Evolutionary conservation across 352 stramenopile genomes (phyloP), one percentile per base, ranked within the genome.

Genomic region (Pythium rhizo-oryzae): DNA sequence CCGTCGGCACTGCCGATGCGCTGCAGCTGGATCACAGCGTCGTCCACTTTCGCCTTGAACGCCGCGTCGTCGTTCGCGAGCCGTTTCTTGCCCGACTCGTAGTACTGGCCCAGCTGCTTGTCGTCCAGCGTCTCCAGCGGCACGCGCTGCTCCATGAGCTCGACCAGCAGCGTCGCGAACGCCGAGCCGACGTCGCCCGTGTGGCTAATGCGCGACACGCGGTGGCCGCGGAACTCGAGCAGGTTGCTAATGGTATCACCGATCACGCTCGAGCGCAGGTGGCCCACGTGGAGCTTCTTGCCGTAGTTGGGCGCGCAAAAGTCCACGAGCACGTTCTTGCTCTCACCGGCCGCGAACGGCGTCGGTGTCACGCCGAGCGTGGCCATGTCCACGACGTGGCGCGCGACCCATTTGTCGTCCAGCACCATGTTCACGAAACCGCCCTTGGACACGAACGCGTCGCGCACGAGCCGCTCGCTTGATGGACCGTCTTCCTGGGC

Each of bases 281-380:
- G 87, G 12, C 85, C 87, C 18, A 96, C 87, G 54, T 96, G 87
- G 24, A 96, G 72, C 65, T 92, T 92, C 75, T 94, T 96, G 71
- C 87, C 87, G 44, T 93, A 86, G 59, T 96, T 96, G 3, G 87
- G 87, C 8, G 85, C 84, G 33, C 82, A 84, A 75, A 94, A 96
- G 66, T 96, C 87, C 59, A 94, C 86, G 4, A 96, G 74, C 57
- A 93, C 80, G 18, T 60, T 60, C 59, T 81, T 76, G 66, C 59
- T 73, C 19, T 76, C 49, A 21, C 57, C 64, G 2, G 12, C n/a
- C 11, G 59, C 59, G 8, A 73, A 62, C 11, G 67, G 41, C 8
- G 62, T 63, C 7, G 79, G 77, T 19, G 56, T 52, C 8, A 91
- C 71, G 21, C 82, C 84, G 1, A 72, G 12, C 21, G 82, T 92